Percentiles rank a stretch among this genome's conserved stretches.
These are phyloP conservation scores for Thelonectria discophora DNA, from an alignment of 2,329 filamentous ascomycete species.

Conservation along the genomic window DNA sequence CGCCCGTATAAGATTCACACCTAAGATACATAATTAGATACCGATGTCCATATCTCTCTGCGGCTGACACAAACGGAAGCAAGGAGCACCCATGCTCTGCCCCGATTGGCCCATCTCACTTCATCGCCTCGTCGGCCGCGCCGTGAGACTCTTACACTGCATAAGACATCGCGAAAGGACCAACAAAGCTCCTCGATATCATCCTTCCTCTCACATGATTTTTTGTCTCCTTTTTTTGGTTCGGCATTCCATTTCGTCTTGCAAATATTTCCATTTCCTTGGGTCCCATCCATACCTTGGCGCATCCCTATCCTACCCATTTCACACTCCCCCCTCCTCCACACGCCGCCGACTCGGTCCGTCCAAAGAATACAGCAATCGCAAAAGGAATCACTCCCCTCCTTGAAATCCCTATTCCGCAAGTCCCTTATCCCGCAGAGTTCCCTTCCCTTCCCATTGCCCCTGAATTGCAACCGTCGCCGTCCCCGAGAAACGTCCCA, in stretches of 20 bases:
- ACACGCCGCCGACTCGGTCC: constrained; percentile 28
- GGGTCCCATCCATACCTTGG: constrained; percentile 28
- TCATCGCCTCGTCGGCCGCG: too few relatives aligned
- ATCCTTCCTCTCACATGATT: too few relatives aligned
- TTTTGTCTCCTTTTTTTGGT: constrained; percentile 22
- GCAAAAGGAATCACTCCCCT: constrained; percentile 40
- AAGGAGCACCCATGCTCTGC: too few relatives aligned
- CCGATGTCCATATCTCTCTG: too few relatives aligned
- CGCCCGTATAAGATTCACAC: too few relatives aligned
- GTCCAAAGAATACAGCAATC: constrained; percentile 41
- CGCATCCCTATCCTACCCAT: constrained; percentile 34
- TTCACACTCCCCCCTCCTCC: constrained; percentile 31
- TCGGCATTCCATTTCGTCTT: constrained; percentile 41
- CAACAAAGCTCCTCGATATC: too few relatives aligned
- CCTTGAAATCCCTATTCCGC: constrained; percentile 15
- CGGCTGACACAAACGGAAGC: too few relatives aligned
- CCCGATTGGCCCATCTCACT: too few relatives aligned
- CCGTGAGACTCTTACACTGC: too few relatives aligned
- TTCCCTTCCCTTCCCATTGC: constrained; percentile 25
- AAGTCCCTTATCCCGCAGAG: constrained; percentile 36
- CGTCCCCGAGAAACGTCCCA: constrained; percentile 40
- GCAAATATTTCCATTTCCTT: constrained; percentile 31
- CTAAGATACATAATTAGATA: too few relatives aligned
- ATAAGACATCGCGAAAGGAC: too few relatives aligned
- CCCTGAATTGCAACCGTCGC: constrained; percentile 31